Evolutionary conservation across 2,329 filamentous ascomycete species (phyloP), one percentile per base, ranked within the genome.

Genomic region (Ophiostoma triangulosporum): DNA sequence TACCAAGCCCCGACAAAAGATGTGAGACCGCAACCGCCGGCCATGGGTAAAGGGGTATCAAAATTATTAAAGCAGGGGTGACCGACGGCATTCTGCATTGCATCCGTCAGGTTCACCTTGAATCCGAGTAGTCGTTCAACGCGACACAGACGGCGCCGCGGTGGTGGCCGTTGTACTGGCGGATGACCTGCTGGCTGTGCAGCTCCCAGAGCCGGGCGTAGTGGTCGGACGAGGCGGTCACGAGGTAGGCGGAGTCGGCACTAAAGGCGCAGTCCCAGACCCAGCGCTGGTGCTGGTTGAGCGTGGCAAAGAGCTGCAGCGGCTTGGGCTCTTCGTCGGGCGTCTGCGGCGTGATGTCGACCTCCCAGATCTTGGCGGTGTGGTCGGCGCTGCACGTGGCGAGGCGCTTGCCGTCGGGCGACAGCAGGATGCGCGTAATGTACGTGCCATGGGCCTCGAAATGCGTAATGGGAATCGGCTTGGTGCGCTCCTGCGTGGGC

Each of bases 221-320:
- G 66, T 96, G 90, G 65, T 96, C 90, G 40, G 85, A 91, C 65
- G 88, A 95, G 5, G 90, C 89, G 0, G 90, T 96, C 12, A 96
- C 90, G 6, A 96, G 74, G 64, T 96, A 96, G 0, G 90, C 90
- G 32, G 84, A 90, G 66, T 96, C 90, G 26, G 90, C 90, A 57
- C 86, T 91, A 69, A 96, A 96, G 1, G 90, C 90, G 63, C 90
- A 96, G 67, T 96, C 90, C 90, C 90, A 96, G 1, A 96, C 90
- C 90, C 90, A 96, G 52, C 90, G 83, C 70, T 96, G 90, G 69
- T 96, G 90, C 53, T 86, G 88, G 22, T 86, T 86, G 1, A 96
- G 78, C 1, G 88, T 94, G 3, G 88, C 89, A 68, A 95, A 87
- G 20, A 95, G 78, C 9, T 84, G 85, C 61, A 87, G 93, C 40